These are phyloP conservation scores for Pyrenochaeta sp. DNA, from an alignment of 2,329 filamentous ascomycete species.

Conservation along the genomic window DNA sequence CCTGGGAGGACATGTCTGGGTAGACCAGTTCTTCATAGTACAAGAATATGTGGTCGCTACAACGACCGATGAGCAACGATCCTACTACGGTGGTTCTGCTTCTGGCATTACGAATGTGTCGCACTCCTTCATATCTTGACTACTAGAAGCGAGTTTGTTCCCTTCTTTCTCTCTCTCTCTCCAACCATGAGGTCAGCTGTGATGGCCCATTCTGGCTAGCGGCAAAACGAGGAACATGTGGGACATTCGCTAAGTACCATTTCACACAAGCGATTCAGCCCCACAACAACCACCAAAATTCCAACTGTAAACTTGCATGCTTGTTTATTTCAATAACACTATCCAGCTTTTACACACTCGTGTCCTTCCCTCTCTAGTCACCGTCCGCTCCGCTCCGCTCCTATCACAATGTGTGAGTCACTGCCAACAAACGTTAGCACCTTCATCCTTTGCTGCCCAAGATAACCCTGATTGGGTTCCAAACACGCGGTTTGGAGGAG, in stretches of 20 bases:
- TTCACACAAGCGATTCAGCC: constrained; percentile 10
- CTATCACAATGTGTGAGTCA: constrained; percentile 31
- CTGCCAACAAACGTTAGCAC: constrained; percentile 11
- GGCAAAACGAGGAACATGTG: constrained; percentile 29
- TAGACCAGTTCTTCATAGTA: neutral
- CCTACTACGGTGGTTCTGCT: too few relatives aligned
- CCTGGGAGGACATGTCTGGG: neutral
- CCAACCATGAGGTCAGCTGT: constrained; percentile 5
- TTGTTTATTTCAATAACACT: neutral
- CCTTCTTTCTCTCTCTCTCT: neutral
- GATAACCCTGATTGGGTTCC: constrained; percentile 34
- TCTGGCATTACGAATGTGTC: neutral
- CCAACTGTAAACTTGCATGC: constrained; percentile 1
- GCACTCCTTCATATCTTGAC: neutral
- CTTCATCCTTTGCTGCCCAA: constrained; percentile 34
- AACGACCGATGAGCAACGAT: too few relatives aligned
- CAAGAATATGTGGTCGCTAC: too few relatives aligned
- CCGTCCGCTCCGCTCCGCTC: constrained; percentile 13
- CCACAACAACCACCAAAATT: constrained; percentile 4
- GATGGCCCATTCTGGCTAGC: constrained; percentile 21
- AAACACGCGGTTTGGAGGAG: constrained; percentile 13
- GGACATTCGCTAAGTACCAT: constrained; percentile 21
- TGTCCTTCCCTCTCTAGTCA: constrained; percentile 13
- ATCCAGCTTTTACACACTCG: constrained; percentile 16
- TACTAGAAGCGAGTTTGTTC: neutral